Evolutionary conservation across 1,284 basidiomycete genomes (phyloP), one percentile per base, ranked within the genome.

Genomic region (Testicularia cyperi): DNA sequence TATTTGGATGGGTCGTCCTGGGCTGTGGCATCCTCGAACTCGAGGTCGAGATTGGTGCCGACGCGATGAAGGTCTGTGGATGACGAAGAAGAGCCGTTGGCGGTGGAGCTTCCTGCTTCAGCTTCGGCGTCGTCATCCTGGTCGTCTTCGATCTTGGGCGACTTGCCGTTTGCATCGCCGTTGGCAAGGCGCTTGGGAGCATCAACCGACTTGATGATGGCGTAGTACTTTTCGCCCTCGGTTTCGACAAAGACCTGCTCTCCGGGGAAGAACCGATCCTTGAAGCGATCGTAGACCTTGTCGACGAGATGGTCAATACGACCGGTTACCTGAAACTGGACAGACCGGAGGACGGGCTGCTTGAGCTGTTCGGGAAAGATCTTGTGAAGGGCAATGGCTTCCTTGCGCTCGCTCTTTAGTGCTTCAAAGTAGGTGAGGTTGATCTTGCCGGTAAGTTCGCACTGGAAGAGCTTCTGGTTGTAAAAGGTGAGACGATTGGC

Each of bases 381-480:
- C 29, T 86, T 83, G 74, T 97, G 90, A 75, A 96, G 83, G 25
- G 86, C 88, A 42, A 85, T 83, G 24, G 89, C 88, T 78, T 97
- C 92, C 70, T 86, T 85, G 52, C 84, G 84, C 78, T 98, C 94
- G 63, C 88, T 92, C 70, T 90, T 85, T 38, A 92, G 81, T 7
- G 95, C 95, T 73, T 92, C 85, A 77, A 95, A 95, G 80, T 91
- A 98, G 79, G 90, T 88, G 44, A 98, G 82, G 42, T 86, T 86
- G 66, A 88, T 88, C 80, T 90, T 94, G 76, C 91, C 91, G 28
- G 90, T 92, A 67, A 92, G 89, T 81, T 94, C 90, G 77, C 90
- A 92, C 74, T 92, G 89, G 79, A 95, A 94, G 75, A 91, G 87
- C 70, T 89, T 90, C 65, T 90, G 84, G 57, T 86, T 84, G 80